Conservation (phyloP, 805 yeast genomes). For the Millerago galiae region DNA sequence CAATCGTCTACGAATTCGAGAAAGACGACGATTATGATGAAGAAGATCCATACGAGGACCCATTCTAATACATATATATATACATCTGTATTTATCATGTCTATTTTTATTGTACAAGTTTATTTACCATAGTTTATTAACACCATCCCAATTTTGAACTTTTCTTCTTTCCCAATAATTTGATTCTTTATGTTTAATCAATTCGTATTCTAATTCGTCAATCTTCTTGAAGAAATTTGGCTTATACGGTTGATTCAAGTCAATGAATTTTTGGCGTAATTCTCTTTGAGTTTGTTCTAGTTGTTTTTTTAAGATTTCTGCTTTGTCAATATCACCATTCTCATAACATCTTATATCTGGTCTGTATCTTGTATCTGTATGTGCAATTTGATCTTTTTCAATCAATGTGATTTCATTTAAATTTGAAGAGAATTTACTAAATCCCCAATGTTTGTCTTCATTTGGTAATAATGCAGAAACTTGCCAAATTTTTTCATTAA, state of each 20-base stretch:
- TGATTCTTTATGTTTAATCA: slow-evolving; percentile 41
- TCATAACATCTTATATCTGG: slow-evolving; percentile 81
- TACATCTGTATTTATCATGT: background rate
- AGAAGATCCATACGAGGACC: slow-evolving; percentile 97
- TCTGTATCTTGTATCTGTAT: slow-evolving; percentile 83
- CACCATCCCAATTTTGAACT: slow-evolving; percentile 52
- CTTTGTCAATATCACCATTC: slow-evolving; percentile 57
- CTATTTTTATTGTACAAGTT: background rate
- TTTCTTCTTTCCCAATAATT: slow-evolving; percentile 78
- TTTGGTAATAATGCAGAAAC: slow-evolving; percentile 59
- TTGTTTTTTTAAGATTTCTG: slow-evolving; percentile 61
- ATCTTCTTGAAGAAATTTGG: slow-evolving; percentile 57
- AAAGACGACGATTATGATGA: slow-evolving; percentile 98
- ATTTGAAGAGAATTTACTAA: slow-evolving; percentile 74
- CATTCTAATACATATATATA: slow-evolving; percentile 46
- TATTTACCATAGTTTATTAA: slow-evolving; percentile 49
- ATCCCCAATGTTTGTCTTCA: slow-evolving; percentile 68
- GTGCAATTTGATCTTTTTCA: slow-evolving; percentile 61
- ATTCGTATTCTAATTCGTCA: slow-evolving; percentile 43
- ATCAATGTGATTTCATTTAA: slow-evolving; percentile 72
- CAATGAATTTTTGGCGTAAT: slow-evolving; percentile 56
- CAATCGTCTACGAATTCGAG: slow-evolving; percentile 92
- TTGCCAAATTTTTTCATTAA: slow-evolving; percentile 56
- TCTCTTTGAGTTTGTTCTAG: slow-evolving; percentile 79
- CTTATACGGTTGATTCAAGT: slow-evolving; percentile 34